Percentiles rank a stretch among this genome's conserved stretches.
These are phyloP conservation scores for Pseudohalonectria lignicola DNA, from an alignment of 2,329 filamentous ascomycete genomes.

Conservation along the genomic window DNA sequence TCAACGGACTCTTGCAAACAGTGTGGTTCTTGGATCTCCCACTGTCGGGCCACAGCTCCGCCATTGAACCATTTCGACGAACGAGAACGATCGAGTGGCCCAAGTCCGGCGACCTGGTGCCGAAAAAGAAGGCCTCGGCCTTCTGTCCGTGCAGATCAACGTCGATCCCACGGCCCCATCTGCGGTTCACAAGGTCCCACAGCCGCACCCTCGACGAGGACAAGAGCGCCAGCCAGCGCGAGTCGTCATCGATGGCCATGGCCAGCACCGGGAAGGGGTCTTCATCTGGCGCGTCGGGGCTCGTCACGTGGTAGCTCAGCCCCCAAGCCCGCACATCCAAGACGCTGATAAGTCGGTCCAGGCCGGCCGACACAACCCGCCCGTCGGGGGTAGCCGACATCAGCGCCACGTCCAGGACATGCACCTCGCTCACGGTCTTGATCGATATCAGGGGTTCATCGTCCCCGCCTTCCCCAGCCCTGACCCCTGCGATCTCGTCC, in stretches of 20 bases:
- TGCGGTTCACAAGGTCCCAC: conserved; percentile 49
- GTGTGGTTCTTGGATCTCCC: conserved; percentile 28
- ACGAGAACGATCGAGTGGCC: conserved; percentile 47
- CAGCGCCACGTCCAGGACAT: conserved; percentile 58
- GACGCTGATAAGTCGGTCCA: conserved; percentile 58
- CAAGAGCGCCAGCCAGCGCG: conserved; percentile 56
- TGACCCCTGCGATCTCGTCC: conserved; percentile 35
- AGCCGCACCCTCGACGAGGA: conserved; percentile 46
- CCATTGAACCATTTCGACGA: conserved; percentile 51
- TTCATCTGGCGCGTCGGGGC: conserved; percentile 16
- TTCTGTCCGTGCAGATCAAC: conserved; percentile 47
- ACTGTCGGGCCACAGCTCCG: conserved; percentile 40
- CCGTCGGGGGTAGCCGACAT: conserved; percentile 52
- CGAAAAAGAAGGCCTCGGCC: conserved; percentile 55
- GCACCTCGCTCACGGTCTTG: conserved; percentile 49
- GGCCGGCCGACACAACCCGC: conserved; percentile 55
- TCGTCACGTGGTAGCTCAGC: conserved; percentile 29
- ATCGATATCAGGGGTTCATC: conserved; percentile 44
- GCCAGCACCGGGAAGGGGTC: conserved; percentile 50
- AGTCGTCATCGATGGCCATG: conserved; percentile 52
- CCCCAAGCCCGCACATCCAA: conserved; percentile 42
- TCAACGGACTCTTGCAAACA: conserved; percentile 41
- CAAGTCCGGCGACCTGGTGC: conserved; percentile 21
- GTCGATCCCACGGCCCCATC: conserved; percentile 42
- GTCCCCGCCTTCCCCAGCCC: conserved; percentile 27